Percentiles rank a stretch among this genome's conserved stretches.
Evolutionary conservation across 2,329 filamentous ascomycete genomes (phyloP).

Genomic region (Periglandula ipomoeae): DNA sequence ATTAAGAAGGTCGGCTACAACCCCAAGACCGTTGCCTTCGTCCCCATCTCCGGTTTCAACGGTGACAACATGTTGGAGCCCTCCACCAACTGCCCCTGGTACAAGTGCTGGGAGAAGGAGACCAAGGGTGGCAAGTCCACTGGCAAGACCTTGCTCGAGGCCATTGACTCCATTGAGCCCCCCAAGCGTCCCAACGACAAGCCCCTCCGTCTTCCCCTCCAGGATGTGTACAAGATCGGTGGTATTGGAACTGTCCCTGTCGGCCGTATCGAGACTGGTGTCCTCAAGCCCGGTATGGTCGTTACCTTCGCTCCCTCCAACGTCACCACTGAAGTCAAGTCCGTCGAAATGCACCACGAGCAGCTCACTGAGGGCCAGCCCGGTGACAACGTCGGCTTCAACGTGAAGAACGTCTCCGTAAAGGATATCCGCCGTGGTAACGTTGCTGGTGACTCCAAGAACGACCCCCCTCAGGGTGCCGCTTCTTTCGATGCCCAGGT

Average conservation of each 20-base stretch:
- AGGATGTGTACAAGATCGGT: conserved; percentile 99
- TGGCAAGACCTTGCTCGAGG: conserved; percentile 98
- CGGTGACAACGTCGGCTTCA: conserved; percentile 99
- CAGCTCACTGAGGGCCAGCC: conserved; percentile 91
- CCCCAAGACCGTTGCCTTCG: conserved; percentile 97
- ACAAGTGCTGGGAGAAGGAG: conserved; percentile 99
- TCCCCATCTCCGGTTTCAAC: conserved; percentile 99
- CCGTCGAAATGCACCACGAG: conserved; percentile 99
- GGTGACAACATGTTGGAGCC: conserved; percentile 97
- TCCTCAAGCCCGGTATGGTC: conserved; percentile 86
- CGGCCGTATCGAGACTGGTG: conserved; percentile 99
- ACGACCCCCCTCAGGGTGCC: conserved; percentile 83
- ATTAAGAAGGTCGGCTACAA: conserved; percentile 99
- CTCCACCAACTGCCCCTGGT: conserved; percentile 96
- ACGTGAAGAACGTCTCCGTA: conserved; percentile 99
- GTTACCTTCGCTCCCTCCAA: conserved; percentile 97
- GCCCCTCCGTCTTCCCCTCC: conserved; percentile 98
- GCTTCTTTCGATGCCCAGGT: conserved; percentile 99
- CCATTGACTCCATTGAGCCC: conserved; percentile 92
- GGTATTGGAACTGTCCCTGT: conserved; percentile 99
- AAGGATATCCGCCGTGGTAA: conserved; percentile 99
- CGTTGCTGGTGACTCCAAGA: conserved; percentile 99
- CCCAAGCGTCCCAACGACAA: conserved; percentile 94
- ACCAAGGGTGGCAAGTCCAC: conserved; percentile 71
- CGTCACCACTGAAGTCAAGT: conserved; percentile 99